phyloP scores from a whole-genome alignment of 2,329 filamentous ascomycete species.

The Xylaria sp. region DNA sequence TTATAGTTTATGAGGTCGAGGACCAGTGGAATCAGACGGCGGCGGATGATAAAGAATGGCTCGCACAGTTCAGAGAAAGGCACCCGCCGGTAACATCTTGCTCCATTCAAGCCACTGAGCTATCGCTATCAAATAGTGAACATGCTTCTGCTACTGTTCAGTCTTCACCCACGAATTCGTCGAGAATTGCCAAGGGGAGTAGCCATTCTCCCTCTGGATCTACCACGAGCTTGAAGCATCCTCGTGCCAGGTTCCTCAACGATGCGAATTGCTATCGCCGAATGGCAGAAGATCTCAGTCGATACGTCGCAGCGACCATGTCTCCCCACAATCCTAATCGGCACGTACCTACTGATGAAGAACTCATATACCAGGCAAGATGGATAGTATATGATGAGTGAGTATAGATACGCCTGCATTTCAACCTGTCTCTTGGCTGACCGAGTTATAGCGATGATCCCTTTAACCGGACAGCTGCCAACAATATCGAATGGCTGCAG shows the following conservation, averaged over 20 bases:
- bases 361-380: constrained; percentile 58
- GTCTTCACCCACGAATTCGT: neutral
- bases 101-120: constrained; percentile 18
- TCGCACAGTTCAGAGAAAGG: constrained; percentile 47
- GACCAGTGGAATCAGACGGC: constrained; percentile 61
- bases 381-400: constrained; percentile 60
- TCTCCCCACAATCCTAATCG: constrained; percentile 56
- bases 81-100: constrained; percentile 32
- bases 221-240: constrained; percentile 21
- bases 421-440: neutral
- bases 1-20: constrained; percentile 58
- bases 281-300: constrained; percentile 47
- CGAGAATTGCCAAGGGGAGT: neutral
- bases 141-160: constrained; percentile 4
- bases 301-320: constrained; percentile 49
- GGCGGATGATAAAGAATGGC: constrained; percentile 51
- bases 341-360: constrained; percentile 55
- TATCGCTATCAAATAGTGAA: constrained; percentile 14
- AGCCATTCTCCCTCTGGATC: constrained; percentile 1
- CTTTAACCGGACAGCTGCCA: constrained; percentile 59
- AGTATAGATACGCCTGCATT: constrained; percentile 26
- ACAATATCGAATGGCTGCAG: constrained; percentile 58
- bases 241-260: constrained; percentile 46
- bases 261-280: constrained; percentile 57
- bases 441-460: constrained; percentile 48